Evolutionary conservation across 176 grass and related monocot species (phyloP), one percentile per base, ranked within the genome.

Genomic region (Alloteropsis semialata): DNA sequence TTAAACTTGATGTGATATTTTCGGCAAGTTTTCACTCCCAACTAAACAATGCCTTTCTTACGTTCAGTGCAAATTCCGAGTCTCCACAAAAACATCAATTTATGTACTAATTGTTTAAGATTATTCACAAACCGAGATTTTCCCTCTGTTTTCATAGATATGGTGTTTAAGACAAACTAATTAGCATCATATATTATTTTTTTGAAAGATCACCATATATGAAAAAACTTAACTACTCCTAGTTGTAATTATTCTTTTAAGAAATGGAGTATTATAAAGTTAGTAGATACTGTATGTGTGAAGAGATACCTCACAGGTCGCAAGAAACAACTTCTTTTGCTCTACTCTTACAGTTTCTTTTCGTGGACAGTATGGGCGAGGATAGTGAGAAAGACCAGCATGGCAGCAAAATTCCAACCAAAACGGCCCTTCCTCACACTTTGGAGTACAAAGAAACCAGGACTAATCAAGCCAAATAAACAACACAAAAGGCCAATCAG

Each of bases 401-500:
- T 39, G 81, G 79, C 87, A 88, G 81, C 81, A 79, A 88, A 84
- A 41, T 36, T 21, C 58, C 58, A 88, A 72, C 81, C n/a, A 55
- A 56, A 72, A 74, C 58, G 38, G 12, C 29, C 28, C 68, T 72
- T 84, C 81, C 81, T 67, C 76, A 69, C 69, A 84, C 81, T 68
- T 74, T 75, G 76, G 76, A 84, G 81, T 57, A 48, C 39, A 74
- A 50, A 38, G 25, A 65, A 49, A 38, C 13, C 34, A 48, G 54
- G 24, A n/a, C n/a, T n/a, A 21, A 22, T 43, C 25, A 50, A 28
- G 37, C 45, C 22, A 55, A 51, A 58, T 24, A 14, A 51, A 17
- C 1, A 81, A 75, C 54, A 69, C 5, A 21, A 28, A 14, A n/a
- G n/a, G 29, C 56, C 80, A 88, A 88, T 84, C 81, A 79, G 49